Percentiles rank a stretch among this genome's conserved stretches.
phyloP scores from a whole-genome alignment of 1,139 yeast species.

The Protomyces arabidopsidicola region DNA sequence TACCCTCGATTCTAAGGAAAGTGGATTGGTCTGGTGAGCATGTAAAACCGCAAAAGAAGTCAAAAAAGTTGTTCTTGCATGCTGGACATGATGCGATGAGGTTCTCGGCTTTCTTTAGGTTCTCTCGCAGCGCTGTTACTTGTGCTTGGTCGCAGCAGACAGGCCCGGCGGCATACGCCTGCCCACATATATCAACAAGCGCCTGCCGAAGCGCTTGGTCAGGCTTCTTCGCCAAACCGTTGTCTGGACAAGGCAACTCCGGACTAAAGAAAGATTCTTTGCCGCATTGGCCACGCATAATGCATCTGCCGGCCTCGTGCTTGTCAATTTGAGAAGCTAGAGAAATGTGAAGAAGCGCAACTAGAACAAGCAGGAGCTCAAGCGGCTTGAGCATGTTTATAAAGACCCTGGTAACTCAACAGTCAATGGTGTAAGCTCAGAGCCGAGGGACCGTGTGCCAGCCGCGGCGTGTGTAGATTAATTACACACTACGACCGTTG shows the following conservation, averaged over 20 bases:
- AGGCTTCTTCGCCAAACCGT: constrained; percentile 48
- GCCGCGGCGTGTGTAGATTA: too few species aligned
- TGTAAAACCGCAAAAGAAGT: constrained; percentile 80
- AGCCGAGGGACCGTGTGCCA: too few species aligned
- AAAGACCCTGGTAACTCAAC: too few species aligned
- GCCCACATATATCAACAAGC: constrained; percentile 66
- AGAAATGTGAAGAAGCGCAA: too few species aligned
- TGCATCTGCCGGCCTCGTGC: constrained; percentile 18
- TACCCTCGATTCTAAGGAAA: constrained; percentile 63
- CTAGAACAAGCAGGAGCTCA: too few species aligned
- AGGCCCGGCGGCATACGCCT: constrained; percentile 49
- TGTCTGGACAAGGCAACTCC: constrained; percentile 70
- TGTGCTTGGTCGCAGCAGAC: constrained; percentile 58
- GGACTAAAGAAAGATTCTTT: constrained; percentile 73
- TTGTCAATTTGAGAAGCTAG: neutral
- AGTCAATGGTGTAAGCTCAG: too few species aligned
- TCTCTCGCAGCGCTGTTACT: constrained; percentile 45
- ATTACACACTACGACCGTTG: too few species aligned
- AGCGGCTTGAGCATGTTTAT: too few species aligned
- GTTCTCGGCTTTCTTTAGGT: constrained; percentile 69
- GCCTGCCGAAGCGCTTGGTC: constrained; percentile 47
- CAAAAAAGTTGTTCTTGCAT: constrained; percentile 76
- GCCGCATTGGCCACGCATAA: constrained; percentile 53
- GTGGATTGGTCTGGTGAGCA: constrained; percentile 80
- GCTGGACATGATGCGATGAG: constrained; percentile 92